Conservation (phyloP, 2,329 filamentous ascomycete species). For the Coniochaeta sp. region DNA sequence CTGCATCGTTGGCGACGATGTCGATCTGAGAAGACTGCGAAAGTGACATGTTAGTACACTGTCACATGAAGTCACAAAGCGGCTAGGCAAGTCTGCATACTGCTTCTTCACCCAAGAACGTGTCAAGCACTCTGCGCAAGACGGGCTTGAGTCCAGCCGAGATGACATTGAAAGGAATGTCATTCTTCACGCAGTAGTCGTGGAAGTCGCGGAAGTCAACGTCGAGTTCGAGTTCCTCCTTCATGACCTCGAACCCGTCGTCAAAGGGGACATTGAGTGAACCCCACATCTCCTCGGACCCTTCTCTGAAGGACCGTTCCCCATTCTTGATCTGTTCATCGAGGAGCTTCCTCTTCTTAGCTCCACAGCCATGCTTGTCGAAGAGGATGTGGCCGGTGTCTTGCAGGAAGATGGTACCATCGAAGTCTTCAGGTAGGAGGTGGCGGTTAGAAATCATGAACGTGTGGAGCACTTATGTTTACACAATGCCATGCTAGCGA, state of each 20-base stretch:
- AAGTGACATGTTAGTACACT: background rate
- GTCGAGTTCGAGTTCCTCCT: conserved; percentile 54
- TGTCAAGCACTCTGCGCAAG: conserved; percentile 51
- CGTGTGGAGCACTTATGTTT: background rate
- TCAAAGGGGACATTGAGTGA: conserved; percentile 60
- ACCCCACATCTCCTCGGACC: conserved; percentile 67
- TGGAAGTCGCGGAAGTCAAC: conserved; percentile 57
- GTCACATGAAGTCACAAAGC: background rate
- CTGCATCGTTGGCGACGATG: conserved; percentile 61
- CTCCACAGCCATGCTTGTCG: conserved; percentile 56
- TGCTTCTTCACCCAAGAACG: conserved; percentile 50
- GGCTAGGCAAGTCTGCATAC: background rate
- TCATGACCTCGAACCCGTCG: conserved; percentile 58
- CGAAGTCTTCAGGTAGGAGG: conserved; percentile 44
- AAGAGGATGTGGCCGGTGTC: conserved; percentile 64
- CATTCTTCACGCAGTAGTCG: conserved; percentile 52
- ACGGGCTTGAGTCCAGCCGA: conserved; percentile 61
- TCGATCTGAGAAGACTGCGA: conserved; percentile 46
- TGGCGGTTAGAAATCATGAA: background rate
- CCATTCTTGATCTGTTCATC: conserved; percentile 58
- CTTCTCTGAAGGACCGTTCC: conserved; percentile 59
- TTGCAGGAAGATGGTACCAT: conserved; percentile 67
- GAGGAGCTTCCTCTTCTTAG: conserved; percentile 43
- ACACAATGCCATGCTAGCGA: background rate
- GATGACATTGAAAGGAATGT: conserved; percentile 63